Evolutionary conservation across 2,329 filamentous ascomycete genomes (phyloP), one percentile per base, ranked within the genome.

Genomic region (Monosporascus sp.): DNA sequence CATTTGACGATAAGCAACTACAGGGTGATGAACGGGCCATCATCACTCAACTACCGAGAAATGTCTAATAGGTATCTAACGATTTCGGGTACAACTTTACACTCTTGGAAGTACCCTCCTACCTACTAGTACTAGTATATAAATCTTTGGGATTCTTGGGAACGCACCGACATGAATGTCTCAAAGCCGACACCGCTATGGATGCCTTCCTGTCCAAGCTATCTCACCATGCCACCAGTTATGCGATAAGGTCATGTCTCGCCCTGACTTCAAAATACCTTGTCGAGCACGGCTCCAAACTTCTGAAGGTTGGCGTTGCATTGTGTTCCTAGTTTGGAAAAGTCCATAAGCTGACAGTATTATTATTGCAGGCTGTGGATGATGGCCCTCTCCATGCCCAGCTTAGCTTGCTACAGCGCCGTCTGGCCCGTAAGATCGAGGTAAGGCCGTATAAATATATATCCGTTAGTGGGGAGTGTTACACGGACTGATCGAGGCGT

Each of bases 221-320:
- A 54, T 80, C 80, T 57, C 70, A 76, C 48, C 90, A 95, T 74
- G 89, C 90, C 49, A 87, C 95, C 80, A 96, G 91, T 74, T 95
- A 94, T 81, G 91, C 91, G 68, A 92, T 97, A 64, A 80, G 89
- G 49, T 92, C 91, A 18, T 91, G 91, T 49, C 86, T 97, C 60
- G 85, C 88, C 48, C 81, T 96, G 60, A 96, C 92, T 2, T 91
- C 90, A 50, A 84, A 80, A 40, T 96, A 91, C 73, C 89, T 91
- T n/a, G 79, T 96, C 58, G 83, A 83, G 54, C 91, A 96, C 70
- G 91, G 88, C 53, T 84, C 87, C 1, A 83, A 88, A 43, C 74
- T 97, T 14, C 76, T 96, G 54, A 89, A 88, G 62, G 67, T 66
- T 60, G 49, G 48, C 50, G 50, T 37, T 40, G 22, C 38, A 5